A percentile compares a stretch with the other conserved stretches of the same genome.
phyloP scores from a whole-genome alignment of 1,284 basidiomycete genomes.

The Kalmanozyma brasiliensis region DNA sequence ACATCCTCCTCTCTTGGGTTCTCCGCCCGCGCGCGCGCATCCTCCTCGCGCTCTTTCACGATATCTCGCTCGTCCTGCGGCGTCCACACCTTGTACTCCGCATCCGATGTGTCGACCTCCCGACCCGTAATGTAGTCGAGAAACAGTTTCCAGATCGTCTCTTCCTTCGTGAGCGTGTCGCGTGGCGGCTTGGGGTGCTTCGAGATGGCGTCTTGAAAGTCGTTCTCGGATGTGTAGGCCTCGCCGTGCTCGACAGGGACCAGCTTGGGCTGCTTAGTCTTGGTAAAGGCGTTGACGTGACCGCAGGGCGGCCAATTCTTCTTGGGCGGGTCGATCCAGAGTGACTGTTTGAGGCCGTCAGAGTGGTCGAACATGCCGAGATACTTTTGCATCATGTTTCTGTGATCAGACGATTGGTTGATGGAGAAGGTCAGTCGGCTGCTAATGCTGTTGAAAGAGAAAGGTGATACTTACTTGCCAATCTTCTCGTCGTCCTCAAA shows the following conservation, averaged over 20 bases:
- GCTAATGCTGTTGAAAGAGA: neutral
- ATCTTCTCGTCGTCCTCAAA: constrained; percentile 59
- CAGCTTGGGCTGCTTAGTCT: constrained; percentile 25
- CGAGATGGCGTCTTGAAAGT: constrained; percentile 26
- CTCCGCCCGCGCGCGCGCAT: constrained; percentile 13
- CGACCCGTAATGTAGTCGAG: constrained; percentile 46
- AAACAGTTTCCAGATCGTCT: constrained; percentile 55
- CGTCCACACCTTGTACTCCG: constrained; percentile 42
- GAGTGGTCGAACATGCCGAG: constrained; percentile 47
- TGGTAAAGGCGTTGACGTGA: constrained; percentile 47
- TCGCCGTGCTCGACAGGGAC: constrained; percentile 48
- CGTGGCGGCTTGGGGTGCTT: constrained; percentile 20
- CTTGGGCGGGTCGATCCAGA: constrained; percentile 56
- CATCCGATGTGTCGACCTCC: constrained; percentile 27
- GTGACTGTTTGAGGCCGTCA: constrained; percentile 41
- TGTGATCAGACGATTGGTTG: neutral
- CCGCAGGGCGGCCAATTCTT: constrained; percentile 51
- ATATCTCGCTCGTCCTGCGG: constrained; percentile 40
- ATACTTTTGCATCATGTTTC: constrained; percentile 58
- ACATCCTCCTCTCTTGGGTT: constrained; percentile 26
- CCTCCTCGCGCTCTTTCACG: constrained; percentile 26
- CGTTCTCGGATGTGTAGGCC: constrained; percentile 35
- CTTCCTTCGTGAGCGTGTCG: constrained; percentile 43
- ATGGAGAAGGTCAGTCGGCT: neutral
- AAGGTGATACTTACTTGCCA: constrained; percentile 30